phyloP scores from a whole-genome alignment of 257 asterid genomes.

The Verbascum thapsus region DNA sequence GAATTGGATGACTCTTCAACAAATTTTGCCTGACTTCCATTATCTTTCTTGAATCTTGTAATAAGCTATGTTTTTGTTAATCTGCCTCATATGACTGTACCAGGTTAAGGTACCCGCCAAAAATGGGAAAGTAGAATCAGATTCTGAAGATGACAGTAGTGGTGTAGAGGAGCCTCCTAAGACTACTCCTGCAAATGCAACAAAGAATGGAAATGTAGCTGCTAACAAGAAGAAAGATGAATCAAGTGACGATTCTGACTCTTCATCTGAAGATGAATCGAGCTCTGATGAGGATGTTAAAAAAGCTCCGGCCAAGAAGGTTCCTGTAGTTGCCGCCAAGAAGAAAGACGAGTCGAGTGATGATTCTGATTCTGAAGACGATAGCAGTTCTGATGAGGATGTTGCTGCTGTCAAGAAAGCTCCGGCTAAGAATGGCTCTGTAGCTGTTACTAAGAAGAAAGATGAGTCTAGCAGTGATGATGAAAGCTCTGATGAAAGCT shows the following conservation, averaged over 20 bases:
- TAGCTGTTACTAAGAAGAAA: slow-evolving; percentile 27
- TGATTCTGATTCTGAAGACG: no score
- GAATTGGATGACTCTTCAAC: neutral
- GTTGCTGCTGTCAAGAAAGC: slow-evolving; percentile 22
- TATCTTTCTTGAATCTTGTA: neutral
- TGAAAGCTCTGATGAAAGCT: no score
- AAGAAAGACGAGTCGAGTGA: slow-evolving; percentile 34
- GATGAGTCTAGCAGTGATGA: slow-evolving; percentile 35
- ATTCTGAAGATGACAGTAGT: slow-evolving; percentile 43
- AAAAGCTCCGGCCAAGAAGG: slow-evolving; percentile 21
- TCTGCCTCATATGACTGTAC: slow-evolving; percentile 7
- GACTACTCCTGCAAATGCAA: slow-evolving; percentile 27
- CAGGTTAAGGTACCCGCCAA: slow-evolving; percentile 28
- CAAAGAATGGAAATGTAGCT: slow-evolving; percentile 29
- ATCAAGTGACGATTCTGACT: slow-evolving; percentile 1
- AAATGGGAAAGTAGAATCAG: slow-evolving; percentile 9
- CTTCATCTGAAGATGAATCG: no score
- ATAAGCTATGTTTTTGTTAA: no score
- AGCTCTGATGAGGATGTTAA: slow-evolving; percentile 26
- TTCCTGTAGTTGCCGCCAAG: slow-evolving; percentile 16
- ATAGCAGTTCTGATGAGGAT: no score
- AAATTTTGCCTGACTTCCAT: neutral
- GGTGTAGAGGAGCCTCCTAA: slow-evolving; percentile 44
- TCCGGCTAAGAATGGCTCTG: slow-evolving; percentile 20
- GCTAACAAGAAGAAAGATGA: slow-evolving; percentile 34